A percentile compares a stretch with the other conserved stretches of the same genome.
These are phyloP conservation scores for Schizosaccharomyces cryophilus DNA, from an alignment of 805 yeast species.

Conservation along the genomic window DNA sequence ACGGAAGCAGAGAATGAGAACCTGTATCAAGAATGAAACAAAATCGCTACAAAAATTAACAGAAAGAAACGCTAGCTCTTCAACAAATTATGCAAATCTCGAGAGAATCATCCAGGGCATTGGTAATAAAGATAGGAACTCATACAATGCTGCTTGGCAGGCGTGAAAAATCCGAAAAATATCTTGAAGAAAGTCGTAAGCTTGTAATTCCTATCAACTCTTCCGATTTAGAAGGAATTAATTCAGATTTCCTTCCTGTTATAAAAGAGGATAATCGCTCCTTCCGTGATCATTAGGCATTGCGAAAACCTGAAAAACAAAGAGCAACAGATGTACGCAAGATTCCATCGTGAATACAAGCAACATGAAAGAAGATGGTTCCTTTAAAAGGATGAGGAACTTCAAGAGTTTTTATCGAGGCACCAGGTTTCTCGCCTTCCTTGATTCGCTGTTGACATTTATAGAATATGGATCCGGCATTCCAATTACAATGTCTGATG, in stretches of 20 bases:
- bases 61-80: neutral
- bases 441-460: neutral
- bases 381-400: neutral
- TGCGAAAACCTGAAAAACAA: slow-evolving; percentile 7
- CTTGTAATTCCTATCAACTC: neutral
- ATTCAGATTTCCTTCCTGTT: slow-evolving; percentile 7
- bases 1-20: neutral
- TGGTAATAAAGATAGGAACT: neutral
- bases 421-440: neutral
- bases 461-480: neutral
- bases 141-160: neutral
- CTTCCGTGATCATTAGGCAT: slow-evolving; percentile 8
- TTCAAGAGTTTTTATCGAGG: neutral
- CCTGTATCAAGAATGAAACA: neutral
- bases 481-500: slow-evolving; percentile 5
- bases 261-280: slow-evolving; percentile 7
- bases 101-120: neutral
- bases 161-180: neutral
- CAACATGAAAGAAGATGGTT: neutral
- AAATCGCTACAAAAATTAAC: neutral
- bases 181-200: neutral
- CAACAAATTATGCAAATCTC: neutral
- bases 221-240: slow-evolving; percentile 8
- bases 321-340: slow-evolving; percentile 6
- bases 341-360: slow-evolving; percentile 3